Base-by-base conservation (phyloP, 441 rosid genomes). In the Melastoma candidum region DNA sequence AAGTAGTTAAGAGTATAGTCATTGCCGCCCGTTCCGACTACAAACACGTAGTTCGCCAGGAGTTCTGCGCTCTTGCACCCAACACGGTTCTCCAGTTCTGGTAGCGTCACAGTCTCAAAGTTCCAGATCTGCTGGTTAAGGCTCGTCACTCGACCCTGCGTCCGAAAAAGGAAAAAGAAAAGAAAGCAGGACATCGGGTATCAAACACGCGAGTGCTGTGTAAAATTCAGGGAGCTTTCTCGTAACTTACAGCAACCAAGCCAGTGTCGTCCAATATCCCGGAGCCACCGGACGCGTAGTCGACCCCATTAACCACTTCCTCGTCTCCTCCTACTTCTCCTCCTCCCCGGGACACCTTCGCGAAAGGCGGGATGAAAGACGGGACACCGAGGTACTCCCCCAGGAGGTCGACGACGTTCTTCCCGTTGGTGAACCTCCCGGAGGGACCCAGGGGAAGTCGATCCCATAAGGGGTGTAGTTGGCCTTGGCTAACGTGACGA, bases 221-320 rank as follows among this genome's bases (percentile, higher is more conserved):
- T 2, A 6, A 36, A 36, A 6, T 4, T 36, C 8, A 6, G 8
- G 41, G 41, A 36, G 1, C 41, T 36, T 36, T 36, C 1, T 6
- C 7, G 8, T 3, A 6, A 36, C 70, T 65, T 57, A 82, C 84
- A 50, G 55, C 67, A 11, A 57, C 12, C 0, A 51, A 71, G 58
- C 89, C 89, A 3, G 89, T 75, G 10, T 70, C 71, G 46, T 79
- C 80, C 1, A 79, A 58, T 1, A 79, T 82, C 1, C 88, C 84
- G 10, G 88, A 78, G 62, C 74, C 76, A 24, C 69, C 84, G 14
- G 83, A 82, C 53, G 89, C 85, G 51, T 48, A 82, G 65, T 77
- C 51, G 58, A 77, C 83, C 32, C 89, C 89, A 48, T 71, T 52
- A 36, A 68, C 14, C 13, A 70, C 61, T 24, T 26, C 67, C 12